Conservation (phyloP, 192 early-diverging fungal genomes). For the Chytriomyces hyalinus region DNA sequence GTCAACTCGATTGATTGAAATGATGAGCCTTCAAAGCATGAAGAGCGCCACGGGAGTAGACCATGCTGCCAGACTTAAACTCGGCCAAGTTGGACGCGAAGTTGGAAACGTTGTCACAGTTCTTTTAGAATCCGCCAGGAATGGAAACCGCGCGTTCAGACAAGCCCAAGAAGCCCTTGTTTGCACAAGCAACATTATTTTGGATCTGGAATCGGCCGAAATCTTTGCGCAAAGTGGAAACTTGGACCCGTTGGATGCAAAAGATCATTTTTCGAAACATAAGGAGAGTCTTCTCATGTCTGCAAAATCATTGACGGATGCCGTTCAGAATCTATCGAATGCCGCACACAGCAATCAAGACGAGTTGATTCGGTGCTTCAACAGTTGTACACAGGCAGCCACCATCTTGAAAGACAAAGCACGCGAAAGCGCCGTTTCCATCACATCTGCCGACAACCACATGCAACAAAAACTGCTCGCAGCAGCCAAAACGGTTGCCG, state of each 20-base stretch:
- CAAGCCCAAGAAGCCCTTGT: conserved; percentile 47
- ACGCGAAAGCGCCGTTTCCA: conserved; percentile 47
- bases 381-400: conserved; percentile 34
- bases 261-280: conserved; percentile 53
- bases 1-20: conserved; percentile 50
- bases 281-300: conserved; percentile 55
- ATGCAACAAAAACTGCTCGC: conserved; percentile 61
- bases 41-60: conserved; percentile 49
- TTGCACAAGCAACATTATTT: conserved; percentile 43
- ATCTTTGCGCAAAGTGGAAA: conserved; percentile 65
- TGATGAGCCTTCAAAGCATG: conserved; percentile 48
- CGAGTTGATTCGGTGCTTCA: conserved; percentile 41
- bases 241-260: conserved; percentile 55
- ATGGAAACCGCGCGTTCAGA: conserved; percentile 49
- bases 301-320: conserved; percentile 53
- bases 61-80: conserved; percentile 39
- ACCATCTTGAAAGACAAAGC: conserved; percentile 39
- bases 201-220: conserved; percentile 55
- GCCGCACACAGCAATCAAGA: conserved; percentile 52
- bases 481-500: conserved; percentile 48
- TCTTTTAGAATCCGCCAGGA: conserved; percentile 47
- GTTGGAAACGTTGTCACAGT: conserved; percentile 42
- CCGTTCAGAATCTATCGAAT: conserved; percentile 50
- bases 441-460: conserved; percentile 60
- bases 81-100: conserved; percentile 51